Evolutionary conservation across 2,329 filamentous ascomycete species (phyloP).

Genomic region (Fusarium domesticum): DNA sequence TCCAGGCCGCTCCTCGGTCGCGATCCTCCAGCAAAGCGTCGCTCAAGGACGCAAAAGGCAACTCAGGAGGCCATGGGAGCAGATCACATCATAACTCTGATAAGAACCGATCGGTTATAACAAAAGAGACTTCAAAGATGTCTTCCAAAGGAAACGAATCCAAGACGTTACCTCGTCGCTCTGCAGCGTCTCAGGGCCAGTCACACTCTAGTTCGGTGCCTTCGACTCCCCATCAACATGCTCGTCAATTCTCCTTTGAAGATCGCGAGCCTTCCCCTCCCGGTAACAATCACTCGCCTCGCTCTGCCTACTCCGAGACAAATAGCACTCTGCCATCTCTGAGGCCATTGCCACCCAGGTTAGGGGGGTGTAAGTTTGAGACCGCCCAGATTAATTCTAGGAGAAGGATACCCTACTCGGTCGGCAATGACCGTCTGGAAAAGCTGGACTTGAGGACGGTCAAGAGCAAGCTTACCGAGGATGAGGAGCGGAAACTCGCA

Average conservation of each 20-base stretch:
- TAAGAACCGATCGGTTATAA: slow-evolving; percentile 62
- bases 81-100: slow-evolving; percentile 54
- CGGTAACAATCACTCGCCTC: slow-evolving; percentile 77
- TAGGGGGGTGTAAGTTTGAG: slow-evolving; percentile 79
- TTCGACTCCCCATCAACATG: slow-evolving; percentile 86
- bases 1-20: slow-evolving; percentile 55
- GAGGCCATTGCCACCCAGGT: slow-evolving; percentile 58
- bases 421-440: slow-evolving; percentile 76
- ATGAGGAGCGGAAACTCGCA: slow-evolving; percentile 72
- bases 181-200: slow-evolving; percentile 32
- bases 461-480: slow-evolving; percentile 65
- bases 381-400: slow-evolving; percentile 77
- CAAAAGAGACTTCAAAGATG: slow-evolving; percentile 53
- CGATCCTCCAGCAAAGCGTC: slow-evolving; percentile 60
- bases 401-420: slow-evolving; percentile 85
- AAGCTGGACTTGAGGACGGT: slow-evolving; percentile 68
- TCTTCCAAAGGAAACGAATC: slow-evolving; percentile 39
- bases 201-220: slow-evolving; percentile 83
- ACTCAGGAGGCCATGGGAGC: slow-evolving; percentile 61
- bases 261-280: slow-evolving; percentile 79
- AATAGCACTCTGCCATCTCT: slow-evolving; percentile 70
- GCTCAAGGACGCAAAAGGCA: slow-evolving; percentile 52
- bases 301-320: slow-evolving; percentile 86
- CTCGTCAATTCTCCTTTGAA: slow-evolving; percentile 75
- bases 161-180: slow-evolving; percentile 32